These are phyloP conservation scores for Podaxis mareebaensis DNA, from an alignment of 768 basidiomycete genomes.

Conservation along the genomic window DNA sequence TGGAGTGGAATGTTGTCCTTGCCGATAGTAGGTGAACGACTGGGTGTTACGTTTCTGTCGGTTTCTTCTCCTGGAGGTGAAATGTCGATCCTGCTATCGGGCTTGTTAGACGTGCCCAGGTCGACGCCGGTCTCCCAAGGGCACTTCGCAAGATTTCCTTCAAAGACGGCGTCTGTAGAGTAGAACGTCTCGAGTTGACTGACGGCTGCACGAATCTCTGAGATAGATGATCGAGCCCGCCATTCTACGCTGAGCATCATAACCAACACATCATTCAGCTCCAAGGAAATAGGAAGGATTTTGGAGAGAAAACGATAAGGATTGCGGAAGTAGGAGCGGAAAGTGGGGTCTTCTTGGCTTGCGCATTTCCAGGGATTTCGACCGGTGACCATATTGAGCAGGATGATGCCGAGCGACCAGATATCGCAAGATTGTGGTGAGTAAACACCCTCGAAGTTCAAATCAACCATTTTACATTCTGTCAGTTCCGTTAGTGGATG, in stretches of 20 bases:
- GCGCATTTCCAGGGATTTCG: conserved; percentile 97
- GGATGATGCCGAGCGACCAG: conserved; percentile 95
- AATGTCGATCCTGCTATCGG: conserved; percentile 13
- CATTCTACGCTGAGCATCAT: conserved; percentile 77
- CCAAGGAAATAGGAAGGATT: conserved; percentile 77
- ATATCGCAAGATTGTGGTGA: conserved; percentile 89
- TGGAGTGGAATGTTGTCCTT: background rate
- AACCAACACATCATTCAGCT: conserved; percentile 72
- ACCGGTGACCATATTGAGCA: conserved; percentile 93
- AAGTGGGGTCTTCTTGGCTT: conserved; percentile 79
- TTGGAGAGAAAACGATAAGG: conserved; percentile 79
- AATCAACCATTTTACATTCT: conserved; percentile 88
- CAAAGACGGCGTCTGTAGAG: conserved; percentile 72
- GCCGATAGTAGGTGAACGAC: background rate
- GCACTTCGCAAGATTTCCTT: conserved; percentile 78
- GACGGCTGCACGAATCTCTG: conserved; percentile 57
- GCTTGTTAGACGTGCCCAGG: conserved; percentile 19
- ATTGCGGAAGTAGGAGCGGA: conserved; percentile 81
- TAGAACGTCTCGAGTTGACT: conserved; percentile 66
- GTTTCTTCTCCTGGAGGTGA: conserved; percentile 11
- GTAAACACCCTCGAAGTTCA: conserved; percentile 66
- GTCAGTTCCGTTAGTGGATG: conserved; percentile 7
- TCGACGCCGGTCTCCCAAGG: conserved; percentile 67
- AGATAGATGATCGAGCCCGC: conserved; percentile 48
- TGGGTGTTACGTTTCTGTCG: background rate